A percentile compares a stretch with the other conserved stretches of the same genome.
These are phyloP conservation scores for Vitis labrusca DNA, from an alignment of 164 flowering plant genomes.

Conservation along the genomic window DNA sequence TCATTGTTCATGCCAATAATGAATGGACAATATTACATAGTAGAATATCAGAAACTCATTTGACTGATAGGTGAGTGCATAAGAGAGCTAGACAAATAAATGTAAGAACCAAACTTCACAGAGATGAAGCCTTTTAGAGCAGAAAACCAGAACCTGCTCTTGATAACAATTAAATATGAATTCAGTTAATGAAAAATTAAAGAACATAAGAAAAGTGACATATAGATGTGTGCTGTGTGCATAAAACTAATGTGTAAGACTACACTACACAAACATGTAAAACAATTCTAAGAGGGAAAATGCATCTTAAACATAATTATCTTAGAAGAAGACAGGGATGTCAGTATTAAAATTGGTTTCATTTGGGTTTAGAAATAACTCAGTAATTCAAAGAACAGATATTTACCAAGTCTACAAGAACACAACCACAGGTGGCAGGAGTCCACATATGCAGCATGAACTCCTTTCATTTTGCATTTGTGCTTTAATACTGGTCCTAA, in stretches of 20 bases:
- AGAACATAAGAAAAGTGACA: no score
- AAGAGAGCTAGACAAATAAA: neutral
- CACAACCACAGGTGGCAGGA: neutral
- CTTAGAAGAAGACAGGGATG: neutral
- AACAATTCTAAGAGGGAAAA: no score
- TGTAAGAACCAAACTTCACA: neutral
- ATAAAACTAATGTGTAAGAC: no score
- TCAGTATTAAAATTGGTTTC: neutral
- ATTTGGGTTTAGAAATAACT: neutral
- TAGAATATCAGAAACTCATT: no score
- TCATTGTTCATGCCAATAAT: neutral
- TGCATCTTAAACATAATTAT: neutral
- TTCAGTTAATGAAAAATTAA: no score
- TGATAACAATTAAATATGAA: no score
- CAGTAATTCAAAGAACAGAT: neutral
- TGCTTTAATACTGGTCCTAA: neutral
- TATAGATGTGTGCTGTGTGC: no score
- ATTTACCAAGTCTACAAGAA: neutral
- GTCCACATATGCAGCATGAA: constrained; percentile 3
- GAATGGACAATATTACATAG: neutral
- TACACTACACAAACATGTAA: no score
- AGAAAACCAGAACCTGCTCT: neutral
- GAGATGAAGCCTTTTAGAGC: neutral
- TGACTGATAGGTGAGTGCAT: neutral
- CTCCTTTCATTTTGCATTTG: neutral